Base-by-base conservation (phyloP, 2,329 filamentous ascomycete species). In the Trichoderma atrobrunneum region DNA sequence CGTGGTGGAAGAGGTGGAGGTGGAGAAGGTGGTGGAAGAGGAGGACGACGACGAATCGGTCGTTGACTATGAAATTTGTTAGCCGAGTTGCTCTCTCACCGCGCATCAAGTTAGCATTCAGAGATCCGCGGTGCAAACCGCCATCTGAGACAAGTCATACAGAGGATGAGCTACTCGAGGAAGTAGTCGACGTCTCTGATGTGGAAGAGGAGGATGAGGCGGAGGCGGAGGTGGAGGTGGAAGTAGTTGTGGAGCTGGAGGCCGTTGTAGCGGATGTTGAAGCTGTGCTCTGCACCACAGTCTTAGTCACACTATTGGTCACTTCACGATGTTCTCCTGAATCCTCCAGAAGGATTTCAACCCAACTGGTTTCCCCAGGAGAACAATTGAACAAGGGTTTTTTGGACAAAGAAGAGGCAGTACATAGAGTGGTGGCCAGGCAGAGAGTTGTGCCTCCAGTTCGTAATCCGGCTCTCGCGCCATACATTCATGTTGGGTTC, bases 131-230 rank as follows among this genome's bases (percentile, higher is more conserved):
- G 48, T n/a, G 60, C 61, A 65, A 48, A 39, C 21, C 48, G 30
- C 54, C 70, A 32, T 64, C 48, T 54, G 71, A 77, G 75, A 73
- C 74, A 61, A 74, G 73, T 74, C 83, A 81, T 85, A 85, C 84
- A 81, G 78, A 77, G 71, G 75, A 77, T 74, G 79, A 78, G 72
- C 78, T 78, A 76, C 79, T 77, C 75, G 78, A 39, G 32, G 60
- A 73, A 71, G 72, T 72, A 73, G 72, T 67, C 69, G 62, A 21
- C 72, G 65, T 68, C 72, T 72, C 72, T 71, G 72, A 59, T 57
- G 71, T 73, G 66, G 66, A 69, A 7, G 65, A 24, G 36, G 66
- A 68, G n/a, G 64, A 54, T 1, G 65, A 39, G 43, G 66, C 74
- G 56, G 76, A 77, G 63, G 77, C 74, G 64, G 78, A 74, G 73